Percentiles rank a stretch among this genome's conserved stretches.
Conservation (phyloP, 768 basidiomycete genomes). For the Leccinum uliginosum region DNA sequence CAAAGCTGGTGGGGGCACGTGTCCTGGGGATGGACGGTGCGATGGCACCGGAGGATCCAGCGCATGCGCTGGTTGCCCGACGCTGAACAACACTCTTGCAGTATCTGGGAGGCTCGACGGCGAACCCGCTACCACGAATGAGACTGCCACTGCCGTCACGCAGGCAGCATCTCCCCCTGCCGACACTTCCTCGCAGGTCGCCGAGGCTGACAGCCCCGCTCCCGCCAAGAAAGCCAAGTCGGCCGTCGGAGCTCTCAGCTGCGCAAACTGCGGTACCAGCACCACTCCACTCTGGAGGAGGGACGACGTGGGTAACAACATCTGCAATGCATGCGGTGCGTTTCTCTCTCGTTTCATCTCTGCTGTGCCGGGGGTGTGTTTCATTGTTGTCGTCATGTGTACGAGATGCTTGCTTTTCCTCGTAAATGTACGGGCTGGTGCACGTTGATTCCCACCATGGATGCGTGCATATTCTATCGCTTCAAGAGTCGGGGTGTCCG, state of each 20-base stretch:
- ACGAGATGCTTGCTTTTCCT: slow-evolving; percentile 8
- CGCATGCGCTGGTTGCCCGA: slow-evolving; percentile 93
- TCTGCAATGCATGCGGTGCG: slow-evolving; percentile 94
- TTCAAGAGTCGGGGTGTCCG: slow-evolving; percentile 13
- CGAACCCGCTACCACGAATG: slow-evolving; percentile 29
- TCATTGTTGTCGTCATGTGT: slow-evolving; percentile 13
- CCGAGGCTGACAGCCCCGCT: slow-evolving; percentile 27
- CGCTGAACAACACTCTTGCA: slow-evolving; percentile 81
- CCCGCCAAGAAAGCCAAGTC: slow-evolving; percentile 33
- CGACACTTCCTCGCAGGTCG: slow-evolving; percentile 33
- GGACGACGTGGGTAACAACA: slow-evolving; percentile 88
- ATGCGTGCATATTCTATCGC: slow-evolving; percentile 14
- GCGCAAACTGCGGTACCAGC: slow-evolving; percentile 86
- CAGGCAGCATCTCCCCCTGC: slow-evolving; percentile 27
- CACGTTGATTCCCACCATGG: slow-evolving; percentile 23
- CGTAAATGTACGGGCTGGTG: slow-evolving; percentile 18
- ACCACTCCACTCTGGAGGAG: slow-evolving; percentile 88
- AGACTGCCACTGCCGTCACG: slow-evolving; percentile 14
- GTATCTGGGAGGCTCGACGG: slow-evolving; percentile 40
- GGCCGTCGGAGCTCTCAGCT: slow-evolving; percentile 71
- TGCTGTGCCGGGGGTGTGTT: slow-evolving; percentile 23
- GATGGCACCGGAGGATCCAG: slow-evolving; percentile 95
- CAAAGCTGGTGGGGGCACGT: slow-evolving; percentile 57
- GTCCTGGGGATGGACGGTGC: slow-evolving; percentile 96
- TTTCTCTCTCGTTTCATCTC: slow-evolving; percentile 25